These are phyloP conservation scores for Hirschfeldia incana DNA, from an alignment of 345 rosid species.

Conservation along the genomic window DNA sequence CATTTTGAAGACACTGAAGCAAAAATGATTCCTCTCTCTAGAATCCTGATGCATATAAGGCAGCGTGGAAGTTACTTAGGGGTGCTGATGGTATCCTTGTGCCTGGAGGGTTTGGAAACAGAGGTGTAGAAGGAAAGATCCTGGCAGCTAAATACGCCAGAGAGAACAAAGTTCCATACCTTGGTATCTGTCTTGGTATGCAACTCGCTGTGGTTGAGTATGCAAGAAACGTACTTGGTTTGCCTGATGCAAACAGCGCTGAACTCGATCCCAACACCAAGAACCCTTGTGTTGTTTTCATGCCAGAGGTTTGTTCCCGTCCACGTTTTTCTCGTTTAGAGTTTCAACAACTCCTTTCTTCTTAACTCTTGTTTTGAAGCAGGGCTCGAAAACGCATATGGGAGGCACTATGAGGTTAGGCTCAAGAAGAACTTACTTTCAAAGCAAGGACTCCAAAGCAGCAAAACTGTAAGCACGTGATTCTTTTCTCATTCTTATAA, in stretches of 20 bases:
- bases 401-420: slow-evolving; percentile 49
- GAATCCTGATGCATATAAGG: slow-evolving; percentile 73
- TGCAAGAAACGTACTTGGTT: slow-evolving; percentile 75
- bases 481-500: not conserved
- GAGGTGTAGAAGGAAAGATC: slow-evolving; percentile 96
- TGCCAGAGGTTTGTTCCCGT: slow-evolving; percentile 81
- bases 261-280: slow-evolving; percentile 76
- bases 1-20: slow-evolving; percentile 25
- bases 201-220: slow-evolving; percentile 92
- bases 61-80: slow-evolving; percentile 81
- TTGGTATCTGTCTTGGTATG: slow-evolving; percentile 98
- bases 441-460: slow-evolving; percentile 39
- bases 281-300: slow-evolving; percentile 85
- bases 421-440: slow-evolving; percentile 42
- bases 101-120: slow-evolving; percentile 97
- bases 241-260: slow-evolving; percentile 83
- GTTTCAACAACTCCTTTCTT: slow-evolving; percentile 2
- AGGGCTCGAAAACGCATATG: slow-evolving; percentile 45
- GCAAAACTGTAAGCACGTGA: slow-evolving; percentile 37
- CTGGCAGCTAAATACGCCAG: slow-evolving; percentile 88
- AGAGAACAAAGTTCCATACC: slow-evolving; percentile 78
- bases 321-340: not conserved
- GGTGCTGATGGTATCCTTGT: slow-evolving; percentile 92
- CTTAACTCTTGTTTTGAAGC: not conserved
- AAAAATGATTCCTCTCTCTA: slow-evolving; percentile 37